These are phyloP conservation scores for Penicillium antarcticum DNA, from an alignment of 495 filamentous ascomycete genomes.

Conservation along the genomic window DNA sequence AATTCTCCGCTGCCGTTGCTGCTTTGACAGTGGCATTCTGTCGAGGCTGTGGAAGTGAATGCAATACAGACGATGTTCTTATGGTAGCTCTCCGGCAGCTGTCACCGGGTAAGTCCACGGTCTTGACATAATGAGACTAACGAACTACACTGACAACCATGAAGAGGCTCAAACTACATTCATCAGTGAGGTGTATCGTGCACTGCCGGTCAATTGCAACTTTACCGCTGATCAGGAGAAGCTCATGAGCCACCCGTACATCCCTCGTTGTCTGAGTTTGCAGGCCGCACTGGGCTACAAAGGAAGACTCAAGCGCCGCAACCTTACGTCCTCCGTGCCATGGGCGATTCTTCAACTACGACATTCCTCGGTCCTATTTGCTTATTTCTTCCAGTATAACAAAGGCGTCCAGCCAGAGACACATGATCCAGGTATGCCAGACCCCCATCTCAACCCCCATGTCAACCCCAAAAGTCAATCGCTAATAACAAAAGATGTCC, in stretches of 20 bases:
- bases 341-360: constrained; percentile 70
- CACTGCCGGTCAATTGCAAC: constrained; percentile 65
- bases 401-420: constrained; percentile 50
- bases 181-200: constrained; percentile 61
- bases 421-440: constrained; percentile 58
- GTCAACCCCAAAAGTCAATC: not conserved
- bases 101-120: constrained; percentile 43
- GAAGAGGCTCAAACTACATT: constrained; percentile 48
- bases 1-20: constrained; percentile 53
- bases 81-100: constrained; percentile 54
- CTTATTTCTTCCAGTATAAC: constrained; percentile 52
- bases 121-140: not conserved
- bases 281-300: constrained; percentile 66
- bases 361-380: constrained; percentile 64
- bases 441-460: not conserved
- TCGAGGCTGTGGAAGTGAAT: constrained; percentile 50
- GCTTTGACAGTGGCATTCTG: constrained; percentile 60
- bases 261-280: constrained; percentile 68
- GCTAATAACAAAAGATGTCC: constrained; percentile 30
- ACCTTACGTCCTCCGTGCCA: constrained; percentile 65
- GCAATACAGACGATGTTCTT: constrained; percentile 72
- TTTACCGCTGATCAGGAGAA: constrained; percentile 69
- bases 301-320: constrained; percentile 55
- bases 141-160: not conserved
- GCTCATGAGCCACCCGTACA: constrained; percentile 62